Conservation (phyloP, 179 eudicot species). For the Camellia oleifera region DNA sequence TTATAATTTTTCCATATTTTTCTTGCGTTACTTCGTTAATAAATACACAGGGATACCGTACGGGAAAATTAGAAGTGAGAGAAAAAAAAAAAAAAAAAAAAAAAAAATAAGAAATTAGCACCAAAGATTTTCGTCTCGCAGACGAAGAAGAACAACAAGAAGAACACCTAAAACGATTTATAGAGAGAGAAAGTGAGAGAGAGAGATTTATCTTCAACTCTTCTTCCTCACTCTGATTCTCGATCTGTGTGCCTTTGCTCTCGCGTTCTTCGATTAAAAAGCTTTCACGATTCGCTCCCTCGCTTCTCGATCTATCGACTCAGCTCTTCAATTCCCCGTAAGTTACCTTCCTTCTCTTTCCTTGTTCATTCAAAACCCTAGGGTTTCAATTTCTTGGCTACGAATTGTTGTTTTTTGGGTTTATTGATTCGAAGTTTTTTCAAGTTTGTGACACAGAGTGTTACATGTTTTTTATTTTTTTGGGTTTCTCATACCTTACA, state of each 20-base stretch:
- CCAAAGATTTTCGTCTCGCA: conserved; percentile 11
- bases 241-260: conserved; percentile 21
- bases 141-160: neutral
- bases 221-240: conserved; percentile 23
- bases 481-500: too few species aligned
- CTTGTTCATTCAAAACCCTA: conserved; percentile 16
- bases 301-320: conserved; percentile 13
- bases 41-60: neutral
- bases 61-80: neutral
- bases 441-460: neutral
- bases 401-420: neutral
- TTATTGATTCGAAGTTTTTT: conserved; percentile 6
- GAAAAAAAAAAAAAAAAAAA: neutral
- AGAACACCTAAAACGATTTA: neutral
- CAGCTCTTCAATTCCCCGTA: conserved; percentile 9
- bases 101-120: neutral
- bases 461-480: neutral
- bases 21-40: neutral
- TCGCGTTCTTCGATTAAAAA: neutral
- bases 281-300: too few species aligned
- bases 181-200: conserved; percentile 12
- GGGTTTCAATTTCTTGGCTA: conserved; percentile 7
- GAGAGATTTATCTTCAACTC: conserved; percentile 32
- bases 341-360: neutral
- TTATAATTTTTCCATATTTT: too few species aligned